Base-by-base conservation (phyloP, 1,284 basidiomycete species). In the Tilletia caries region DNA sequence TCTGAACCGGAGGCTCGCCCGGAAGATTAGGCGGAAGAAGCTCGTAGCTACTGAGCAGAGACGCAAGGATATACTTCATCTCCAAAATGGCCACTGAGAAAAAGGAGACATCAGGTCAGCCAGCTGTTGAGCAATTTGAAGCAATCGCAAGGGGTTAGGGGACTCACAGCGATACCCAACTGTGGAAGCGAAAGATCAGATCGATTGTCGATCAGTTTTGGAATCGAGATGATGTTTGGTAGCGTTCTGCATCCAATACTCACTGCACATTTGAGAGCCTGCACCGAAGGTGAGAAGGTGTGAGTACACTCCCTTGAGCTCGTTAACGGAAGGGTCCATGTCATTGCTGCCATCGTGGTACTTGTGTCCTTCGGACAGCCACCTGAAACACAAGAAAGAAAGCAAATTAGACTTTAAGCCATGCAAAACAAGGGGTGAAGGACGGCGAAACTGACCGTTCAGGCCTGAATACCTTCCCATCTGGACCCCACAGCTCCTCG, bases 401-500 rank as follows among this genome's bases (percentile, higher is more conserved):
- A 41, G 37, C 37, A 41, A 41, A 41, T 41, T 15, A 41, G 37
- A 41, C 37, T 41, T 41, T 41, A 41, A 41, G 37, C 37, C 37
- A 41, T 41, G 37, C 37, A 41, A 41, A 41, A 41, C 37, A 41
- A 41, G 37, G 37, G 37, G 37, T 41, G 37, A 64, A 27, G 37
- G 37, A 41, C 37, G 37, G 37, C 37, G 37, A 41, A 41, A 41
- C 37, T 41, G 37, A 82, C 1, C 80, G 73, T 50, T 79, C 78
- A 2, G 80, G 79, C n/a, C 71, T 68, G 66, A 82, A 82, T 2
- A 68, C 46, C 15, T 73, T 69, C 0, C 78, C 76, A 52, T 82
- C 79, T 12, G 70, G 41, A 12, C 80, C 80, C 71, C 74, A 82
- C 29, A 80, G 68, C 2, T 67, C 66, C 48, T 70, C 71, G 25